These are phyloP conservation scores for Euphorbia celastroides DNA, from an alignment of 441 rosid species.

Conservation along the genomic window DNA sequence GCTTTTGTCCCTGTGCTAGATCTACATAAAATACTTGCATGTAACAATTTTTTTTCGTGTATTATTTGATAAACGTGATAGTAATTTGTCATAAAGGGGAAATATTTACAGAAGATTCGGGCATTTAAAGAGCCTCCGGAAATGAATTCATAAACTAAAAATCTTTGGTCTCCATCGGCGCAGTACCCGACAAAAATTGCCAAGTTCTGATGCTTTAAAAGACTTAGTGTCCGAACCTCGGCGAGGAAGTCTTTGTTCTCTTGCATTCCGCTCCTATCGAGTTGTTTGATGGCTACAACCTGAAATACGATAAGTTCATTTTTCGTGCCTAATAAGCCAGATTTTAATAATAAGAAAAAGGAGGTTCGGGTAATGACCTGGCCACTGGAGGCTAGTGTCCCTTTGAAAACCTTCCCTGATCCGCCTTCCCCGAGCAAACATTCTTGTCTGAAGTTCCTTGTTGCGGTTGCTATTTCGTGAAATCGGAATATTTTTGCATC, in stretches of 20 bases:
- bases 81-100: too few species aligned
- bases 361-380: constrained; percentile 33
- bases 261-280: constrained; percentile 69
- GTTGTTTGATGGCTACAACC: constrained; percentile 90
- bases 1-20: constrained; percentile 20
- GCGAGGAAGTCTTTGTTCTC: constrained; percentile 63
- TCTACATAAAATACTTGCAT: constrained; percentile 24
- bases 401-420: constrained; percentile 69
- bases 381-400: constrained; percentile 46
- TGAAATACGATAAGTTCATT: too few species aligned
- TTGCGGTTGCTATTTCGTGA: constrained; percentile 78
- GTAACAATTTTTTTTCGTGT: too few species aligned
- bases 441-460: constrained; percentile 77
- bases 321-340: too few species aligned
- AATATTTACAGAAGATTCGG: constrained; percentile 65
- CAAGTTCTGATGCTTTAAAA: constrained; percentile 58
- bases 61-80: too few species aligned
- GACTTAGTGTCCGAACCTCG: constrained; percentile 51
- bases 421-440: constrained; percentile 86
- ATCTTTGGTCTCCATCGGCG: constrained; percentile 95
- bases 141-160: constrained; percentile 68
- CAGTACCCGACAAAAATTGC: constrained; percentile 74
- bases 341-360: not conserved
- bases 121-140: constrained; percentile 57
- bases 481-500: constrained; percentile 52